phyloP scores from a whole-genome alignment of 2,329 filamentous ascomycete species.

The Paramyrothecium roridum region DNA sequence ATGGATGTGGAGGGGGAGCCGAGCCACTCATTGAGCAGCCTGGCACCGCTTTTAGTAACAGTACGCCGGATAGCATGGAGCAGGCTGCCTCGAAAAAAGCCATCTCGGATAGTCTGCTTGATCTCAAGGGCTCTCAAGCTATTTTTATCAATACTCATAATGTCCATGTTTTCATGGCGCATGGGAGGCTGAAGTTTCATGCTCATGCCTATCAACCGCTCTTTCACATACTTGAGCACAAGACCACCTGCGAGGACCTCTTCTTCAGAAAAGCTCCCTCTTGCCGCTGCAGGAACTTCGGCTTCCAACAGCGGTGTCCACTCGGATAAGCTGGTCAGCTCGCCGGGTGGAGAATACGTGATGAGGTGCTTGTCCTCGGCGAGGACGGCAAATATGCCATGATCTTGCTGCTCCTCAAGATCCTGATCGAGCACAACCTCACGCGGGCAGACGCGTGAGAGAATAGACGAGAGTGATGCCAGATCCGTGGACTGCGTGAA shows the following conservation, averaged over 20 bases:
- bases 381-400: slow-evolving; percentile 64
- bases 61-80: slow-evolving; percentile 87
- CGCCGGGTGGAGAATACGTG: slow-evolving; percentile 60
- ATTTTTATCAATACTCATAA: slow-evolving; percentile 90
- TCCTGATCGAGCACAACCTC: slow-evolving; percentile 78
- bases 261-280: slow-evolving; percentile 56
- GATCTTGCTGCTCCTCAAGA: slow-evolving; percentile 53
- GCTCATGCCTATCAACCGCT: slow-evolving; percentile 71
- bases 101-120: slow-evolving; percentile 79
- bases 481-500: slow-evolving; percentile 76
- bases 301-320: slow-evolving; percentile 80
- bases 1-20: slow-evolving; percentile 88
- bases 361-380: slow-evolving; percentile 73
- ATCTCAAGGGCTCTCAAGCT: slow-evolving; percentile 89
- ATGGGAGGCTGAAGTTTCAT: slow-evolving; percentile 82
- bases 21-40: slow-evolving; percentile 81
- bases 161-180: slow-evolving; percentile 69
- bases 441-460: slow-evolving; percentile 78
- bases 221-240: slow-evolving; percentile 80
- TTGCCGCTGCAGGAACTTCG: slow-evolving; percentile 53
- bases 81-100: slow-evolving; percentile 75
- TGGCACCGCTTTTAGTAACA: slow-evolving; percentile 85
- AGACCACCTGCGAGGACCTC: slow-evolving; percentile 77
- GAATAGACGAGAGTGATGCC: slow-evolving; percentile 69
- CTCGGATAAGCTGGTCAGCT: slow-evolving; percentile 49